Evolutionary conservation across 441 rosid species (phyloP).

Genomic region (Mallotus repandus): DNA sequence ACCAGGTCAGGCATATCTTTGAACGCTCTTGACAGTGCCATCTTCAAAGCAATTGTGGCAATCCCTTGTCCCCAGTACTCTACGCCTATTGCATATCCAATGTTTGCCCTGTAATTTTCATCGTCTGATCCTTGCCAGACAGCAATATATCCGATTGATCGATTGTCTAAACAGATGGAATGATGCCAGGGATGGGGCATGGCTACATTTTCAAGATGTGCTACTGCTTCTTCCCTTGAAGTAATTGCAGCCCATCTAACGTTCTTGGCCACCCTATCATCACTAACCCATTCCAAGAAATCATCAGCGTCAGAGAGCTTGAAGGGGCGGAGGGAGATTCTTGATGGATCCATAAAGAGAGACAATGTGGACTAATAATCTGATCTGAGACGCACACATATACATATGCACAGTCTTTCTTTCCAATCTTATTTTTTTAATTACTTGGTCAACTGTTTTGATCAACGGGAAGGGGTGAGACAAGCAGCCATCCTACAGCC

Average conservation of each 20-base stretch:
- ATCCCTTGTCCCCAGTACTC: slow-evolving; percentile 33
- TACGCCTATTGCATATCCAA: slow-evolving; percentile 34
- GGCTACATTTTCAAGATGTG: slow-evolving; percentile 26
- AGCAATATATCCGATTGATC: slow-evolving; percentile 38
- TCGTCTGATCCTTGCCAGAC: slow-evolving; percentile 32
- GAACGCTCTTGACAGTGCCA: too few relatives aligned
- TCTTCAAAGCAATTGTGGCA: too few relatives aligned
- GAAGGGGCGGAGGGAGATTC: slow-evolving; percentile 44
- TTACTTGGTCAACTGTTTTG: too few relatives aligned
- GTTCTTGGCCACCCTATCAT: slow-evolving; percentile 36
- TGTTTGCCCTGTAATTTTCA: slow-evolving; percentile 32
- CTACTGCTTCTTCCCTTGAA: slow-evolving; percentile 37
- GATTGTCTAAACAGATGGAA: slow-evolving; percentile 41
- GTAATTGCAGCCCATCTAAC: slow-evolving; percentile 36
- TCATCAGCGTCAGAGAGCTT: slow-evolving; percentile 42
- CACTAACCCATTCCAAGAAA: slow-evolving; percentile 39
- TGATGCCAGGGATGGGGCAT: slow-evolving; percentile 42
- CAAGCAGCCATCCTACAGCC: too few relatives aligned
- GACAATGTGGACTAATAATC: too few relatives aligned
- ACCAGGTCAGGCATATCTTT: too few relatives aligned
- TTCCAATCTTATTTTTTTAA: too few relatives aligned
- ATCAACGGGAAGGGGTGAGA: too few relatives aligned
- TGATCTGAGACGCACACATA: too few relatives aligned
- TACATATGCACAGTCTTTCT: too few relatives aligned
- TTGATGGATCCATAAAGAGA: slow-evolving; percentile 32